A percentile compares a stretch with the other conserved stretches of the same genome.
Conservation (phyloP, 345 rosid species). For the Eucalyptus cloeziana region DNA sequence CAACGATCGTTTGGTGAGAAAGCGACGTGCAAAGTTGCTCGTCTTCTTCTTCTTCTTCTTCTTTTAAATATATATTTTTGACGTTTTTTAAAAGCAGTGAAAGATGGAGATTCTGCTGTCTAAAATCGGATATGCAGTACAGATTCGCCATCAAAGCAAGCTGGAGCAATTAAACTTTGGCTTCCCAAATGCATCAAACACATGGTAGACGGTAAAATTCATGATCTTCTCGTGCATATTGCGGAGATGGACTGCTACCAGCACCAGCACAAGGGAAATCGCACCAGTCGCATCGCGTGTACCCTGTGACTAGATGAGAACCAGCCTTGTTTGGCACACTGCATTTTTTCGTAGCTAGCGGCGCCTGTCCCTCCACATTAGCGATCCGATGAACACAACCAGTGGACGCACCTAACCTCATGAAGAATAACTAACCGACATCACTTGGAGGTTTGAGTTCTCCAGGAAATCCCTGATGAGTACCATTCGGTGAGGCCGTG, state of each 20-base stretch:
- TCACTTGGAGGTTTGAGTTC: background rate
- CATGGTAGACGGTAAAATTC: background rate
- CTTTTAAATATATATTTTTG: background rate
- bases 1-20: background rate
- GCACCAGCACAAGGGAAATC: background rate
- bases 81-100: background rate
- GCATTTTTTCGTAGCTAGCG: background rate
- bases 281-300: background rate
- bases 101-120: background rate
- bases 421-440: background rate
- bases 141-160: background rate
- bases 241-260: background rate
- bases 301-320: background rate
- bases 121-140: background rate
- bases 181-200: background rate
- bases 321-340: background rate
- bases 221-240: background rate
- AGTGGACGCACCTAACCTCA: background rate
- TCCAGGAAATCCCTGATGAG: background rate
- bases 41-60: background rate
- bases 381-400: background rate
- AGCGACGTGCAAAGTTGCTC: background rate
- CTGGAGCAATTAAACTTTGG: background rate
- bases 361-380: background rate
- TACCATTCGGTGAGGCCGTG: background rate